Base-by-base conservation (phyloP, 768 basidiomycete species). In the Rhizopogon vesiculosus region DNA sequence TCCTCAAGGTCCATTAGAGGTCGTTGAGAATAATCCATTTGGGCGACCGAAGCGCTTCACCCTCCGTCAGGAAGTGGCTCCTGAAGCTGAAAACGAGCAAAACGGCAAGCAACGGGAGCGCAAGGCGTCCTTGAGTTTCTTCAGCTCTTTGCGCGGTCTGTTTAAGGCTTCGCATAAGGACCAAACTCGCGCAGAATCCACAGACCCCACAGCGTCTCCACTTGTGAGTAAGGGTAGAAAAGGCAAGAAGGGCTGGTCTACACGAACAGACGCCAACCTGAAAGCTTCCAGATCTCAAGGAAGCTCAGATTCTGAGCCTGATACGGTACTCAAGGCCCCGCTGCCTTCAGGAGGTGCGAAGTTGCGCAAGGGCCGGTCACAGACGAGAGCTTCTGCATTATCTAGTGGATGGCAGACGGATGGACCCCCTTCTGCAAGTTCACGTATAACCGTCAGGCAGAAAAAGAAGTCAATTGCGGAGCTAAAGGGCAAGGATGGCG, bases 1-100 rank as follows among this genome's bases (percentile, higher is more conserved):
- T 1, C 22, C 54, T 13, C 45, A 39, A 2, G 66, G 61, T 4
- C 57, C 62, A 10, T 53, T 69, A 15, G 51, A 64, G 38, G 52
- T 69, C 7, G 55, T 64, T 39, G 64, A 69, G 6, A 69, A 69
- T 10, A 53, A 67, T 7, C 62, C 64, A 1, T 67, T 69, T 22
- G 54, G 28, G 7, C 57, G 57, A 25, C 44, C 51, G 16, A 66
- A 64, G 7, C 44, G 25, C 16, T 58, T 59, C 1, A 56, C 54
- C 22, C 16, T 60, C n/a, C 53, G 18, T 51, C 15, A 40, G 50
- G 35, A 44, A 1, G 0, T 55, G 43, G 2, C 22, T 53, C 0
- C 50, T 18, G 43, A 56, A 2, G n/a, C 41, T 43, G 4, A 35
- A 42, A 19, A 19, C 25, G 43, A 29, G 12, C 43, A 28, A 18